Conservation (phyloP, 1,139 yeast genomes). For the Saccharomycopsis hybrid region DNA sequence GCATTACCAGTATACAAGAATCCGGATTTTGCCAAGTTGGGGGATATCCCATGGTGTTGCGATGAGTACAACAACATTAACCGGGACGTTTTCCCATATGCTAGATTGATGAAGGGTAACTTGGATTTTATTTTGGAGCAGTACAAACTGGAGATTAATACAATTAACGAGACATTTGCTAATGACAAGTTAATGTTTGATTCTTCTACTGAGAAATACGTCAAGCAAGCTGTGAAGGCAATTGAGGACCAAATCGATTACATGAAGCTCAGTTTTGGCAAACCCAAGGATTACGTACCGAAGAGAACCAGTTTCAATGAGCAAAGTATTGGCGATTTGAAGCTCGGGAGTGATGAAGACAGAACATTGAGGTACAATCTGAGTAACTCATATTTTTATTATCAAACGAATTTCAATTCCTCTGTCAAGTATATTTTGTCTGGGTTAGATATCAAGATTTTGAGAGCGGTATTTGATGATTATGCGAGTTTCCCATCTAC, state of each 20-base stretch:
- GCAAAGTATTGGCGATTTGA: background rate
- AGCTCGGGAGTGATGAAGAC: background rate
- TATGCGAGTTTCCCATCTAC: constrained; percentile 64
- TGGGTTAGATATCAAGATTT: constrained; percentile 70
- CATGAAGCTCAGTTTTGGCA: constrained; percentile 22
- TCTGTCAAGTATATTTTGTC: constrained; percentile 63
- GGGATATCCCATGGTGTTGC: constrained; percentile 39
- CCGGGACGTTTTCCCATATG: constrained; percentile 35
- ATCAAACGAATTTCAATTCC: constrained; percentile 70
- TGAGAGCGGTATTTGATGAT: constrained; percentile 54
- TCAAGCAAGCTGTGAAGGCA: constrained; percentile 47
- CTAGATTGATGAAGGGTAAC: constrained; percentile 64
- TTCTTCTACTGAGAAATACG: constrained; percentile 44
- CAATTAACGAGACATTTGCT: constrained; percentile 41
- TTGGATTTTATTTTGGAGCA: constrained; percentile 44
- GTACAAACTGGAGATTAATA: constrained; percentile 49
- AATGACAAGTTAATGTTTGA: constrained; percentile 53
- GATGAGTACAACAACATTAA: constrained; percentile 17
- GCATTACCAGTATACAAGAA: constrained; percentile 51
- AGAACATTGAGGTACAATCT: background rate
- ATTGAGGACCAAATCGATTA: constrained; percentile 42
- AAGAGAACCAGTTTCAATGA: background rate
- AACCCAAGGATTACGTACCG: constrained; percentile 17
- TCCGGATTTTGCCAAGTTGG: constrained; percentile 30
- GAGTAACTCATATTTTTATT: constrained; percentile 41